phyloP scores from a whole-genome alignment of 345 rosid genomes.

The Conringia planisiliqua region DNA sequence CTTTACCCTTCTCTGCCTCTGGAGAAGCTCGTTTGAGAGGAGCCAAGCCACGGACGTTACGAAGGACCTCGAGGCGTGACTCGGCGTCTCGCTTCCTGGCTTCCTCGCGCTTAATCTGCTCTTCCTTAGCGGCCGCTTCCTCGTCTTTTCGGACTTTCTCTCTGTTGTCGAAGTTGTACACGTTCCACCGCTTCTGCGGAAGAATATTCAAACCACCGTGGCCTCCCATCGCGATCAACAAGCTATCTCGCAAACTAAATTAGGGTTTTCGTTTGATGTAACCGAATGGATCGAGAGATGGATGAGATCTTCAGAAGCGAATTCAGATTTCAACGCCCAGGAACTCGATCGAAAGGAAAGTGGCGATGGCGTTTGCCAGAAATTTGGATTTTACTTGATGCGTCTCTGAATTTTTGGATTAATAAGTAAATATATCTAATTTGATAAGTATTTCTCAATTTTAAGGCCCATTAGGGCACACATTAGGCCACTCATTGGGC shows the following conservation, averaged over 20 bases:
- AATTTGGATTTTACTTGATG: background rate
- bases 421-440: too few species aligned
- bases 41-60: slow-evolving; percentile 76
- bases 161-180: slow-evolving; percentile 76
- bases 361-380: background rate
- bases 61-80: slow-evolving; percentile 77
- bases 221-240: slow-evolving; percentile 88
- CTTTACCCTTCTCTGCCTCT: slow-evolving; percentile 19
- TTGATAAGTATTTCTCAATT: too few species aligned
- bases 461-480: too few species aligned
- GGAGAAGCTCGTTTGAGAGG: slow-evolving; percentile 37
- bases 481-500: too few species aligned
- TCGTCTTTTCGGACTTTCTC: slow-evolving; percentile 82
- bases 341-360: background rate
- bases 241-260: background rate
- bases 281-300: background rate
- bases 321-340: too few species aligned
- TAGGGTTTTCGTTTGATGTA: background rate
- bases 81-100: slow-evolving; percentile 72
- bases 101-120: slow-evolving; percentile 76
- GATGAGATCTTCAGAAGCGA: background rate
- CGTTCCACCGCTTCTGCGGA: slow-evolving; percentile 96
- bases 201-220: slow-evolving; percentile 94
- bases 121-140: slow-evolving; percentile 88
- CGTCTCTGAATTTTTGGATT: background rate